Evolutionary conservation across 176 grass and related monocot genomes (phyloP), one percentile per base, ranked within the genome.

Genomic region (Coix lacrymajobi): DNA sequence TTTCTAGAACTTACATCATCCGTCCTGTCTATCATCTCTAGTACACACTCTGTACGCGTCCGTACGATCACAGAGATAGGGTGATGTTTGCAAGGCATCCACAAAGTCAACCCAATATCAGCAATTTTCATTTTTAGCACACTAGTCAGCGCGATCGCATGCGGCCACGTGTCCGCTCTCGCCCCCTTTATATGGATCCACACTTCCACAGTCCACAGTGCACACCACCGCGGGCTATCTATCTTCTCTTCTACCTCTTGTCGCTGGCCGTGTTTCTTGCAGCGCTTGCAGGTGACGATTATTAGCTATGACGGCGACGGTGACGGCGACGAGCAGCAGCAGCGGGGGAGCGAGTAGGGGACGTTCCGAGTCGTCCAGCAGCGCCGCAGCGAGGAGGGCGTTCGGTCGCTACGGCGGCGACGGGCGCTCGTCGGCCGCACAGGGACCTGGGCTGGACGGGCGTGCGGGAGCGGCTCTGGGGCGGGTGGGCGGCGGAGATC

Each of bases 401-500:
- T 39, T 2, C 9, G 0, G 39, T 1, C 0, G 4, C 24, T 10
- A 0, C 49, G 29, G 8, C 22, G 31, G 4, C 17, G 11, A 1
- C 4, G 67, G 48, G 5, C 11, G 29, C 6, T 8, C 62, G 14
- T 41, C 20, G 61, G 26, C 28, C 2, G 66, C 71, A 36, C 1
- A 66, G 40, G 82, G 38, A 54, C 3, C 3, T 62, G 51, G 63
- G 62, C 29, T 67, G 73, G 51, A 36, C 57, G 25, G 87, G 87
- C 14, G 87, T 81, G 26, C 77, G 87, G 32, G 19, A 9, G 9
- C 52, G 82, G 41, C 63, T 20, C 0, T 81, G 83, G 83, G 78
- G 64, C 1, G 20, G 87, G 4, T 89, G 54, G 78, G 70, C 87
- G 44, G 71, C 78, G 32, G 87, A 89, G 88, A 85, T 89, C 78